phyloP scores from a whole-genome alignment of 1,284 basidiomycete genomes.

The Papiliotrema flavescens region DNA sequence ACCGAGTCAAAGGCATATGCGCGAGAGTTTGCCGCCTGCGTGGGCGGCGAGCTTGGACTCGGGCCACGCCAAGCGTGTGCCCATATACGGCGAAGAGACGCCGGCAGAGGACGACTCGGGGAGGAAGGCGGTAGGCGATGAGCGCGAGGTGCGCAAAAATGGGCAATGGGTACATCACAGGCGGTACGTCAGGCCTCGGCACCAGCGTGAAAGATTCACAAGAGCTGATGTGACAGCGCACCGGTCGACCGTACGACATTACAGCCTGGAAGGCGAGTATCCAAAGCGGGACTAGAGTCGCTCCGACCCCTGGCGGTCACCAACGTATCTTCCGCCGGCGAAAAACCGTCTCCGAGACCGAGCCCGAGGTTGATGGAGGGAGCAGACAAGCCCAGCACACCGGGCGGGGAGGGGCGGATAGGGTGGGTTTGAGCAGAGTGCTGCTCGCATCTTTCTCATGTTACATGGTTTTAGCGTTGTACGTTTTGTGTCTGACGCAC shows the following conservation, averaged over 20 bases:
- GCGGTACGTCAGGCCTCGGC: slow-evolving; percentile 50
- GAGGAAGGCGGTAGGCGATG: slow-evolving; percentile 20
- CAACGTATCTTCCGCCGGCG: neutral
- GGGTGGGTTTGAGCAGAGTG: slow-evolving; percentile 18
- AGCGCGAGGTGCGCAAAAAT: slow-evolving; percentile 69
- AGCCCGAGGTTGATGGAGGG: slow-evolving; percentile 1
- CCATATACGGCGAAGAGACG: slow-evolving; percentile 4
- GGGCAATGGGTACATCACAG: slow-evolving; percentile 76
- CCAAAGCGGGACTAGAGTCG: slow-evolving; percentile 82
- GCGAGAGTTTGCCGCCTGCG: slow-evolving; percentile 71
- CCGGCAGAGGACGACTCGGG: slow-evolving; percentile 10
- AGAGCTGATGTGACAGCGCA: slow-evolving; percentile 48
- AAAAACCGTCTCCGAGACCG: slow-evolving; percentile 10
- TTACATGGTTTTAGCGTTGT: too few species aligned
- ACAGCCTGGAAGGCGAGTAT: slow-evolving; percentile 78
- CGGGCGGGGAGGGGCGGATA: slow-evolving; percentile 21
- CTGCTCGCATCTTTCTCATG: too few species aligned
- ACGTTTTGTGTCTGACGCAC: too few species aligned
- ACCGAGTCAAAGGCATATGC: slow-evolving; percentile 58
- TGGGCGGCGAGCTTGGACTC: slow-evolving; percentile 32
- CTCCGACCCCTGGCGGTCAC: slow-evolving; percentile 20
- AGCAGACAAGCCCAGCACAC: slow-evolving; percentile 15
- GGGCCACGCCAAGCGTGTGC: slow-evolving; percentile 5
- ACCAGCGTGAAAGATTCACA: neutral
- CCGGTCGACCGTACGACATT: slow-evolving; percentile 80